phyloP scores from a whole-genome alignment of 805 yeast genomes.

The Candida ovalis region DNA sequence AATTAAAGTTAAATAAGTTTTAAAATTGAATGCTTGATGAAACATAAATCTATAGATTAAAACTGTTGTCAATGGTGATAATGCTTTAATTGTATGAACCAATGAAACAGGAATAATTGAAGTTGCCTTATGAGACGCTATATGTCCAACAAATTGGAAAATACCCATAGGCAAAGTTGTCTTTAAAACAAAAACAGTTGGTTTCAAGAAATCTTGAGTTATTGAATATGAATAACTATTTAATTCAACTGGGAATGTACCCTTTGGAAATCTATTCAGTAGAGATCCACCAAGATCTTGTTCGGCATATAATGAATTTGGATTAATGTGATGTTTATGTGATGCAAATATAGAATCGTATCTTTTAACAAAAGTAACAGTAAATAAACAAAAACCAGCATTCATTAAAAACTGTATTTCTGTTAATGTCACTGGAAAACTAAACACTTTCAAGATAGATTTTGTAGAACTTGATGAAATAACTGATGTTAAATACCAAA shows the following conservation, averaged over 20 bases:
- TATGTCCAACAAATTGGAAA: conserved; percentile 90
- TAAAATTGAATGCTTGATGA: conserved; percentile 49
- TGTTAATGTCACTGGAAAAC: conserved; percentile 84
- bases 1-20: conserved; percentile 73
- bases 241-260: conserved; percentile 44
- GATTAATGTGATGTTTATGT: conserved; percentile 28
- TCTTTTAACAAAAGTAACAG: conserved; percentile 23
- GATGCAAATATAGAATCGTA: conserved; percentile 33
- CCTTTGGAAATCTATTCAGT: conserved; percentile 39
- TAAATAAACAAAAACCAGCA: conserved; percentile 50
- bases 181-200: conserved; percentile 46
- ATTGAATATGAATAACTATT: conserved; percentile 27
- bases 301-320: conserved; percentile 32
- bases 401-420: conserved; percentile 82
- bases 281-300: conserved; percentile 15
- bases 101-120: conserved; percentile 88
- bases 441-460: conserved; percentile 62
- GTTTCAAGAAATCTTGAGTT: conserved; percentile 43
- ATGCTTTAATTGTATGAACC: conserved; percentile 90
- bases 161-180: conserved; percentile 92
- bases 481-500: conserved; percentile 82
- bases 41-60: conserved; percentile 65
- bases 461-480: conserved; percentile 80
- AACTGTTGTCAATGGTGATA: conserved; percentile 88
- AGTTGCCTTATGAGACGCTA: conserved; percentile 89